Percentiles rank a stretch among this genome's conserved stretches.
Conservation (phyloP, 371 early-diverging fungal species). For the Lichtheimia ornata region DNA sequence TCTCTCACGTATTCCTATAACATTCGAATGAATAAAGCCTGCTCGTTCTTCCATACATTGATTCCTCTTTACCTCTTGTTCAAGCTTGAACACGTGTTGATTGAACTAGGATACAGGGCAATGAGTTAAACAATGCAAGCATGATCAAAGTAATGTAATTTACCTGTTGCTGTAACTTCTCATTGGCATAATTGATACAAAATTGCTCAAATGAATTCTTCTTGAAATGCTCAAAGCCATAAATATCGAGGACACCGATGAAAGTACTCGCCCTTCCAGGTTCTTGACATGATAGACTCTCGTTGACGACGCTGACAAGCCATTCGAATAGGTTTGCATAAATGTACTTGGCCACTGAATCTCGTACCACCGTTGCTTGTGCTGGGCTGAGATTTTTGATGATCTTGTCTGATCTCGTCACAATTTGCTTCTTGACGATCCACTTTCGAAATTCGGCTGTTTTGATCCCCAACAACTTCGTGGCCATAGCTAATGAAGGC, state of each 20-base stretch:
- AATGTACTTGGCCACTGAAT: slow-evolving; percentile 93
- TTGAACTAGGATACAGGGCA: slow-evolving; percentile 60
- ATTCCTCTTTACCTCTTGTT: slow-evolving; percentile 70
- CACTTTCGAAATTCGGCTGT: slow-evolving; percentile 81
- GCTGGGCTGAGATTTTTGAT: slow-evolving; percentile 70
- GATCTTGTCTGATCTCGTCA: slow-evolving; percentile 86
- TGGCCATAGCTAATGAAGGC: slow-evolving; percentile 64
- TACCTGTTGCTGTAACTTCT: slow-evolving; percentile 94
- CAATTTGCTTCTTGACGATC: slow-evolving; percentile 87
- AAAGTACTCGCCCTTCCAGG: slow-evolving; percentile 59
- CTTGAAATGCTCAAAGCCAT: slow-evolving; percentile 96
- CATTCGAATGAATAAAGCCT: slow-evolving; percentile 36
- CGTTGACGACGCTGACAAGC: slow-evolving; percentile 89
- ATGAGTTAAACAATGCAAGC: neutral
- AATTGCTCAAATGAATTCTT: slow-evolving; percentile 99
- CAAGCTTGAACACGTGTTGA: slow-evolving; percentile 77
- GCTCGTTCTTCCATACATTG: neutral
- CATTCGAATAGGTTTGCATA: slow-evolving; percentile 94
- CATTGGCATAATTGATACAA: slow-evolving; percentile 99
- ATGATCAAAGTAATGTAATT: neutral
- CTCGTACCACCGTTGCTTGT: slow-evolving; percentile 81
- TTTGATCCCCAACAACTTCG: slow-evolving; percentile 77
- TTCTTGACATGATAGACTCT: slow-evolving; percentile 73
- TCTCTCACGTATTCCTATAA: slow-evolving; percentile 85
- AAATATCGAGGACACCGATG: slow-evolving; percentile 97